A percentile compares a stretch with the other conserved stretches of the same genome.
These are phyloP conservation scores for Fusarium foetens DNA, from an alignment of 2,329 filamentous ascomycete species.

Conservation along the genomic window DNA sequence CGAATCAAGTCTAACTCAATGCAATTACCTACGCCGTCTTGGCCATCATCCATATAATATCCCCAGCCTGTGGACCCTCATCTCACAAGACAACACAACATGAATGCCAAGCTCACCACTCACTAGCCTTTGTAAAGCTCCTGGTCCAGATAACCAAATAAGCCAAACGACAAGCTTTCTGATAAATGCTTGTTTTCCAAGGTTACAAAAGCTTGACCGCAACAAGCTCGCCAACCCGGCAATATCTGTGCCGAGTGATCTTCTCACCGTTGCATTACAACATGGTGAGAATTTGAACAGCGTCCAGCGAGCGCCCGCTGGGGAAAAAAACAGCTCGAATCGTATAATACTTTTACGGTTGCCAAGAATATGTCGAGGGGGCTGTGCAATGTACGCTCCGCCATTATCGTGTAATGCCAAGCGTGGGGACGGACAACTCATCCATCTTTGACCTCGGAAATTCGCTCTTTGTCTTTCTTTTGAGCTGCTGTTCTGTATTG, in stretches of 20 bases:
- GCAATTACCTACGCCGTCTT: background rate
- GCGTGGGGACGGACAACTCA: conserved; percentile 34
- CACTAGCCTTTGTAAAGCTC: background rate
- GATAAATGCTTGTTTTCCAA: conserved; percentile 5
- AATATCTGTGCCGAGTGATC: background rate
- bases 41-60: background rate
- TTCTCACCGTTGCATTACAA: conserved; percentile 13
- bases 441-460: background rate
- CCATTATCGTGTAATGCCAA: conserved; percentile 36
- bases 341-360: background rate
- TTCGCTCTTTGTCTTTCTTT: background rate
- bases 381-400: conserved; percentile 22
- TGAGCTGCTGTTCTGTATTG: background rate
- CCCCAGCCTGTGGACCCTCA: background rate
- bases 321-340: background rate
- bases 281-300: conserved; percentile 10
- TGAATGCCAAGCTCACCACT: conserved; percentile 12
- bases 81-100: background rate
- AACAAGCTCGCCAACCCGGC: conserved; percentile 19
- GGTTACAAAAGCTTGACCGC: conserved; percentile 25
- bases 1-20: background rate
- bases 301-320: background rate
- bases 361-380: conserved; percentile 25
- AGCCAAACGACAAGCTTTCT: conserved; percentile 23
- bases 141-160: background rate